These are phyloP conservation scores for Colletotrichum shisoi DNA, from an alignment of 2,329 filamentous ascomycete genomes.

Conservation along the genomic window DNA sequence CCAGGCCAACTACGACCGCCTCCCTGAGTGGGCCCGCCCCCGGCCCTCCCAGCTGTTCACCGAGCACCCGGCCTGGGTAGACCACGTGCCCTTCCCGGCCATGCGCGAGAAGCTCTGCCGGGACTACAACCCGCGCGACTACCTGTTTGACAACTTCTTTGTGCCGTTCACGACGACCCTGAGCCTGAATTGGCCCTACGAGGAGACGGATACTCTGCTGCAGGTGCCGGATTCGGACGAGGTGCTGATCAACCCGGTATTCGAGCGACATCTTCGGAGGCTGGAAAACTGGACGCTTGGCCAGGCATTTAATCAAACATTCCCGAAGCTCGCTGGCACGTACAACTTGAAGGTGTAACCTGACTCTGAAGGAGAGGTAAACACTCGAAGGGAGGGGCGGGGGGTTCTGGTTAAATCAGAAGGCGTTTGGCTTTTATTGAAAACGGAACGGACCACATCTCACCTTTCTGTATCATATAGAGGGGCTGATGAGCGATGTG, in stretches of 20 bases:
- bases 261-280: constrained; percentile 79
- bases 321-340: constrained; percentile 63
- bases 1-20: constrained; percentile 76
- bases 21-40: constrained; percentile 78
- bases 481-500: neutral
- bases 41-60: constrained; percentile 69
- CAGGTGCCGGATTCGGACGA: constrained; percentile 67
- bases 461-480: neutral
- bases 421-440: neutral
- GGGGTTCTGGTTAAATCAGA: no score
- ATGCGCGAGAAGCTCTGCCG: constrained; percentile 74
- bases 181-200: constrained; percentile 84
- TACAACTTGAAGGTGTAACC: constrained; percentile 50
- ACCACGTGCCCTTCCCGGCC: constrained; percentile 79
- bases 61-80: constrained; percentile 81
- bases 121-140: constrained; percentile 57
- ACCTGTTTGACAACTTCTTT: constrained; percentile 82
- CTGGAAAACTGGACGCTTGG: constrained; percentile 85
- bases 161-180: constrained; percentile 80
- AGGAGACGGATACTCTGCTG: constrained; percentile 73
- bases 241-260: constrained; percentile 83
- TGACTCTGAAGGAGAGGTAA: neutral
- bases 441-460: neutral
- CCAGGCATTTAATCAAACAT: constrained; percentile 69
- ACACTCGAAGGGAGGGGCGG: no score